These are phyloP conservation scores for Pseudovirgaria hyperparasitica DNA, from an alignment of 2,329 filamentous ascomycete species.

Conservation along the genomic window DNA sequence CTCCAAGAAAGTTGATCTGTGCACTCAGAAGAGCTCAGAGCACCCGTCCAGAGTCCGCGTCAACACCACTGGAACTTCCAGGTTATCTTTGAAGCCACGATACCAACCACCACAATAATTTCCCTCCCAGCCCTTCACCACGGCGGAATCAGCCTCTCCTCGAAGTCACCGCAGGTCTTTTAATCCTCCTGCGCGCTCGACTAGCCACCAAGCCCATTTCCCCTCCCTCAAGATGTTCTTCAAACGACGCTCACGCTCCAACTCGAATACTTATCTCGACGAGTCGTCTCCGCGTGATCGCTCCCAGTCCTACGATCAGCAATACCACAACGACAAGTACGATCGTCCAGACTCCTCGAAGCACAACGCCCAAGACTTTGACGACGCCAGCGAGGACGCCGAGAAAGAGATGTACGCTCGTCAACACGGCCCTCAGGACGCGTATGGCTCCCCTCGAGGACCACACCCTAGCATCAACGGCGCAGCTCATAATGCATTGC, in stretches of 20 bases:
- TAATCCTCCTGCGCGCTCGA: too few relatives aligned
- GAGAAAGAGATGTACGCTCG: conserved; percentile 33
- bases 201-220: too few relatives aligned
- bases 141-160: too few relatives aligned
- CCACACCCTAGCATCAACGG: conserved; percentile 3
- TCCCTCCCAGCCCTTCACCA: too few relatives aligned
- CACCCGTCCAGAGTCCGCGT: too few relatives aligned
- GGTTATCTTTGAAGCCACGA: too few relatives aligned
- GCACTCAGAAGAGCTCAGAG: too few relatives aligned
- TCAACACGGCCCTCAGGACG: conserved; percentile 27
- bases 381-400: conserved; percentile 13
- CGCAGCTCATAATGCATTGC: conserved; percentile 8
- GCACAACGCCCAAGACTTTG: conserved; percentile 16
- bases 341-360: conserved; percentile 27
- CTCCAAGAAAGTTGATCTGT: too few relatives aligned
- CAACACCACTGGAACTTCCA: too few relatives aligned
- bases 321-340: conserved; percentile 26
- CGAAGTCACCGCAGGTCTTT: too few relatives aligned
- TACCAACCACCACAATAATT: too few relatives aligned
- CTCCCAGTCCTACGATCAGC: conserved; percentile 21
- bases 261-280: conserved; percentile 39
- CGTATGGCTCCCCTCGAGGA: conserved; percentile 11
- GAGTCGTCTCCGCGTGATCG: conserved; percentile 26
- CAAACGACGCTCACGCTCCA: conserved; percentile 34
- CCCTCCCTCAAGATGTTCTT: conserved; percentile 35